phyloP scores from a whole-genome alignment of 2,329 filamentous ascomycete genomes.

The Colletotrichum horii region DNA sequence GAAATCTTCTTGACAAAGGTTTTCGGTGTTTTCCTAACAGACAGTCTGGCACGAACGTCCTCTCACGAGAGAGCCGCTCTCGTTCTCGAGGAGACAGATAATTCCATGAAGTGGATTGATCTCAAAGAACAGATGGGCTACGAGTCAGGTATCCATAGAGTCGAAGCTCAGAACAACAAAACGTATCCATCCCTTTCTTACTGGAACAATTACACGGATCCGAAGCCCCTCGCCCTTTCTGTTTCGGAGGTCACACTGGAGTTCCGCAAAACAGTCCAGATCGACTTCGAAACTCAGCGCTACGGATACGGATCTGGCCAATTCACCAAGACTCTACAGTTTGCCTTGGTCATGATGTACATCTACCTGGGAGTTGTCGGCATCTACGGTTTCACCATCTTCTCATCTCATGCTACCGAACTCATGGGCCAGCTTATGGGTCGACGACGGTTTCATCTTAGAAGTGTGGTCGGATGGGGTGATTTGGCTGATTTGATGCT shows the following conservation, averaged over 20 bases:
- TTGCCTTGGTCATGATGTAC: not conserved
- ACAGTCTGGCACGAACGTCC: not conserved
- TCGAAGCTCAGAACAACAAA: not conserved
- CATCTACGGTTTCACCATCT: not conserved
- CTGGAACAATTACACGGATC: not conserved
- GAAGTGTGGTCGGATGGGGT: not conserved
- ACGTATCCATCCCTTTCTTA: not conserved
- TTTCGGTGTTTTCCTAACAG: not conserved
- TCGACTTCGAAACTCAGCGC: not conserved
- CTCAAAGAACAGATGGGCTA: not conserved
- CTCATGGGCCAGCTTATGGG: not conserved
- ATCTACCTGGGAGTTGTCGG: not conserved
- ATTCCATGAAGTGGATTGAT: not conserved
- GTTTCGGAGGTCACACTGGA: not conserved
- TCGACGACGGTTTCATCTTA: not conserved
- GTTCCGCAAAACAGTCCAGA: not conserved
- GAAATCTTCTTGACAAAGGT: not conserved
- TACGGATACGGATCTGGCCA: conserved; percentile 8
- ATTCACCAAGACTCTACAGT: not conserved
- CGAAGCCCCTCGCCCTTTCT: too few species aligned
- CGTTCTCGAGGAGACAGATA: accelerated
- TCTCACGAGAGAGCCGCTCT: not conserved
- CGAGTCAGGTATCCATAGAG: not conserved
- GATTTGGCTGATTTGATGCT: not conserved
- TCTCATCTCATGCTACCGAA: not conserved